A percentile compares a stretch with the other conserved stretches of the same genome.
Evolutionary conservation across 2,329 filamentous ascomycete genomes (phyloP).

Genomic region (Davidsoniella virescens): DNA sequence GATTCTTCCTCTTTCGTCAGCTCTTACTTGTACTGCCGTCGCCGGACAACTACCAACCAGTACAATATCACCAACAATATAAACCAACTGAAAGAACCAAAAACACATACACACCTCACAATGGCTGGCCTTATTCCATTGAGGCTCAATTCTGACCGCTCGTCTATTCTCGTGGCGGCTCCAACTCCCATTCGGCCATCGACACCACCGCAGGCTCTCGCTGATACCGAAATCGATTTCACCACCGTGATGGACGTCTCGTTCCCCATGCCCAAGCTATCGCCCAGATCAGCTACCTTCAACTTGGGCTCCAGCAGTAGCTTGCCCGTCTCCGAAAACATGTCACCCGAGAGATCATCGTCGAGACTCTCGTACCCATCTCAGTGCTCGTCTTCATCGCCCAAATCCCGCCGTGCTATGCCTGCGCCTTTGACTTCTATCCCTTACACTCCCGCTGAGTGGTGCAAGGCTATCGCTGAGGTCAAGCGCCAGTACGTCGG

Average conservation of each 20-base stretch:
- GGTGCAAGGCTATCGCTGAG: slow-evolving; percentile 33
- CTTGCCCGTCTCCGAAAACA: slow-evolving; percentile 1
- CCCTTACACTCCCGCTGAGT: slow-evolving; percentile 31
- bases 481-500: slow-evolving; percentile 37
- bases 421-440: slow-evolving; percentile 18
- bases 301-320: slow-evolving; percentile 6
- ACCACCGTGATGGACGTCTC: slow-evolving; percentile 9
- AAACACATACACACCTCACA: slow-evolving; percentile 2
- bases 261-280: slow-evolving; percentile 11
- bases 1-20: too few species aligned
- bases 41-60: too few species aligned
- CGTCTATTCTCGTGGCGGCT: slow-evolving; percentile 4
- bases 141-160: slow-evolving; percentile 16
- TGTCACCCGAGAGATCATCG: slow-evolving; percentile 16
- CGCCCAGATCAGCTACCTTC: slow-evolving; percentile 3
- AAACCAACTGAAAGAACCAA: not conserved
- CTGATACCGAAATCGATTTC: slow-evolving; percentile 5
- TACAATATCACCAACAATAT: not conserved
- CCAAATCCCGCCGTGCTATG: slow-evolving; percentile 2
- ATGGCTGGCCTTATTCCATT: slow-evolving; percentile 22
- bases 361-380: slow-evolving; percentile 16
- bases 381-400: slow-evolving; percentile 1
- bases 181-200: not conserved
- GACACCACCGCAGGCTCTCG: not conserved
- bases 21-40: too few species aligned